Evolutionary conservation across 2,329 filamentous ascomycete genomes (phyloP), one percentile per base, ranked within the genome.

Genomic region (Phaeosphaeriaceae sp.): DNA sequence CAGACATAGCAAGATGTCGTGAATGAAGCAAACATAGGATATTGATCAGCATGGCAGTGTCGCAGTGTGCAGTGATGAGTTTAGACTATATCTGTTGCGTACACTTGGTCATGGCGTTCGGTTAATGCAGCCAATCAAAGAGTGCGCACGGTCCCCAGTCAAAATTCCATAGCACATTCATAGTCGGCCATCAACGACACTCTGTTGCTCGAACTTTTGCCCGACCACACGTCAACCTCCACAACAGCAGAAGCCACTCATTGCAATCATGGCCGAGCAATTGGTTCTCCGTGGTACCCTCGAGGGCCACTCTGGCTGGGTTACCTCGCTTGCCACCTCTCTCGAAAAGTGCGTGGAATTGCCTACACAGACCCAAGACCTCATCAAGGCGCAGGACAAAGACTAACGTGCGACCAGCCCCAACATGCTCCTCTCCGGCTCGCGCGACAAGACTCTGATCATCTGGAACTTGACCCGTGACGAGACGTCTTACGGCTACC

Each of bases 381-480:
- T n/a, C n/a, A n/a, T n/a, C n/a, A n/a, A n/a, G n/a, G n/a, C n/a
- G n/a, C n/a, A n/a, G n/a, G n/a, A n/a, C n/a, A n/a, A n/a, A 50
- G 66, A 62, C 72, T 76, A 63, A 76, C 66, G 33, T 48, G 46
- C 50, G 48, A 60, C 59, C 74, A 87, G 91, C 89, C 94, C 94
- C 76, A 97, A 99, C 87, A 97, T 99, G 93, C 92, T 99, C 78
- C 87, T 99, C 74, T 99, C 94, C 69, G 93, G 85, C 75, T 91
- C 87, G 77, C 92, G 94, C 83, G 94, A 99, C 87, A 97, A 97
- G 89, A 90, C 90, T 70, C 85, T 99, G 79, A 99, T 99, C 84
- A 96, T 99, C 87, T 99, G 94, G 94, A 96, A 97, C 87, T 86
- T 99, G 75, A 97, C 94, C 80, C 93, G 94, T 81, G 92, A 97